These are phyloP conservation scores for Clonostachys chloroleuca DNA, from an alignment of 2,329 filamentous ascomycete species.

Conservation along the genomic window DNA sequence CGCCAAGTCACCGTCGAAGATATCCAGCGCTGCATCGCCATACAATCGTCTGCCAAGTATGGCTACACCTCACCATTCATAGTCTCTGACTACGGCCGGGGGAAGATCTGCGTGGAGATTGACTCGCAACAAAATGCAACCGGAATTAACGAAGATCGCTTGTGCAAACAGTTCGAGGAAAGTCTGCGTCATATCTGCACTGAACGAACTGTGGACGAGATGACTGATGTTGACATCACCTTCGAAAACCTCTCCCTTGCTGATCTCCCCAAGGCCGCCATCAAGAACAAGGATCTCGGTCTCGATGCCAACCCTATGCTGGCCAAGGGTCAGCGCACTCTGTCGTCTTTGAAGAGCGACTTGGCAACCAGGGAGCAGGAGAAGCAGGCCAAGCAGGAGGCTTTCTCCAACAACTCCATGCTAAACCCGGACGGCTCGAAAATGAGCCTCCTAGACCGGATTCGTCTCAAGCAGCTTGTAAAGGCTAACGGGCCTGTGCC, in stretches of 20 bases:
- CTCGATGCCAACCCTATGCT: conserved; percentile 50
- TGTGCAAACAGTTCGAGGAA: conserved; percentile 49
- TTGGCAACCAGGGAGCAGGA: conserved; percentile 48
- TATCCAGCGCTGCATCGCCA: conserved; percentile 60
- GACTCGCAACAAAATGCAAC: conserved; percentile 22
- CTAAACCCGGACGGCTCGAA: conserved; percentile 40
- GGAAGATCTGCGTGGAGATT: conserved; percentile 56
- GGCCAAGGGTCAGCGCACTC: conserved; percentile 61
- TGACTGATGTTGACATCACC: conserved; percentile 37
- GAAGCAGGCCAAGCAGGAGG: conserved; percentile 28
- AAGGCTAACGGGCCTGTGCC: conserved; percentile 52
- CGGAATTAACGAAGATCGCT: conserved; percentile 39
- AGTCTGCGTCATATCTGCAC: conserved; percentile 44
- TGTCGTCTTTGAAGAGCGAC: conserved; percentile 64
- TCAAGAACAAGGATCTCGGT: conserved; percentile 20
- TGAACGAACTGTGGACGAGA: conserved; percentile 12
- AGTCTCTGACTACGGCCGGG: conserved; percentile 46
- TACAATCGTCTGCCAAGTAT: conserved; percentile 40
- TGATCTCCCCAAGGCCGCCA: conserved; percentile 28
- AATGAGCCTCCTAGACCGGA: conserved; percentile 70
- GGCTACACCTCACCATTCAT: conserved; percentile 29
- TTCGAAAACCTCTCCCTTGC: conserved; percentile 48
- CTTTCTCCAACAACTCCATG: conserved; percentile 18
- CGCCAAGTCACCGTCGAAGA: conserved; percentile 62
- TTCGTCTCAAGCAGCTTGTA: conserved; percentile 65